Base-by-base conservation (phyloP, 2,329 filamentous ascomycete genomes). In the Parascedosporium putredinis region DNA sequence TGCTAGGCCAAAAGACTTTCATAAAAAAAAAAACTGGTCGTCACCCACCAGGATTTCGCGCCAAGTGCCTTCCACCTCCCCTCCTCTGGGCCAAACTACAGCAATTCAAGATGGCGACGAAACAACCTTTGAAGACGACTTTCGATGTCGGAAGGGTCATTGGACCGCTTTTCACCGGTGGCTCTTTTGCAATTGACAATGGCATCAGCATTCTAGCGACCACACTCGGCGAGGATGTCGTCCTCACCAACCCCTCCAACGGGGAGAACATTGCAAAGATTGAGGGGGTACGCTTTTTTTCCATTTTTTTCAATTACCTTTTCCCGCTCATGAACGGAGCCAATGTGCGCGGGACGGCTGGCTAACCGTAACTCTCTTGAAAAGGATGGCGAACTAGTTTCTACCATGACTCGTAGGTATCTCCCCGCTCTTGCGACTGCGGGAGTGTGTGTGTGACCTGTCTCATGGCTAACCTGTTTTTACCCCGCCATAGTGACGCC, bases 91-190 rank as follows among this genome's bases (percentile, higher is more conserved):
- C n/a, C n/a, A n/a, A n/a, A n/a, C n/a, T n/a, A n/a, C n/a, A n/a
- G n/a, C 33, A 44, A 24, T n/a, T 25, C 56, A 66, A 53, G 50
- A 81, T 84, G 81, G 76, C 81, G 50, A 76, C 69, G 53, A 81
- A 79, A 64, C 69, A 79, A 52, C 72, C 78, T 16, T 72, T 79
- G 58, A 94, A 89, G 73, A 96, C 89, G 51, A 95, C 91, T 3
- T 98, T 96, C 65, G 87, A 94, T 61, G 79, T 85, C 52, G 78
- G 78, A 56, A 81, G 85, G 60, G 86, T 88, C 45, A 86, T 98
- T 50, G 86, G 89, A 59, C 93, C 93, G 18, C 91, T 97, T 46
- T 96, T 93, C 63, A 95, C 91, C 2, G 93, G 93, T 50, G 93
- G 93, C 40, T 84, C 86, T 56, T 82, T 95, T 52, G 82, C 88